Percentiles rank a stretch among this genome's conserved stretches.
These are phyloP conservation scores for Hymenoscyphus occultus DNA, from an alignment of 2,329 filamentous ascomycete species.

Conservation along the genomic window DNA sequence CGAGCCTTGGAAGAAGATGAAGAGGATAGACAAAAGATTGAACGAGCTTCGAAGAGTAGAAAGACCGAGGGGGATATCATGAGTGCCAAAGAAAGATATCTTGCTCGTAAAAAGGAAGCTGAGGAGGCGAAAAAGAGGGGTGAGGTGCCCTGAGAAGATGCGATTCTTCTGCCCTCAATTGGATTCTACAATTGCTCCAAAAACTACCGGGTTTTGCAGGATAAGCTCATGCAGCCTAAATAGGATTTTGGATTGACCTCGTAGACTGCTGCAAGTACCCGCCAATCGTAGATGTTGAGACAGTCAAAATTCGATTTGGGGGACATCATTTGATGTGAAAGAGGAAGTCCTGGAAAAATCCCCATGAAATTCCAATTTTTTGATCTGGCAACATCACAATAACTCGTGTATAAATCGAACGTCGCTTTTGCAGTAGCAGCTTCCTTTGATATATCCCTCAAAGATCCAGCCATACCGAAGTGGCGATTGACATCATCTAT, in stretches of 20 bases:
- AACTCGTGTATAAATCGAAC: background rate
- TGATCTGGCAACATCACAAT: background rate
- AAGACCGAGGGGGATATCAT: slow-evolving; percentile 76
- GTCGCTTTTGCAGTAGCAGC: background rate
- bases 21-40: slow-evolving; percentile 58
- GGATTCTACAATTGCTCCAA: background rate
- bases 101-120: slow-evolving; percentile 72
- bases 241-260: background rate
- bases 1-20: slow-evolving; percentile 67
- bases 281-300: background rate
- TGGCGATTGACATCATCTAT: slow-evolving; percentile 3
- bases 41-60: slow-evolving; percentile 67
- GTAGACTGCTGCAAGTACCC: background rate
- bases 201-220: background rate
- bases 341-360: no score
- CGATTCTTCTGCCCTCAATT: background rate
- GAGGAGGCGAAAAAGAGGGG: slow-evolving; percentile 63
- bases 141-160: slow-evolving; percentile 16
- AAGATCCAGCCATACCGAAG: background rate
- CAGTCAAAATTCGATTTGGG: no score
- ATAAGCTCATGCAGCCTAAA: background rate
- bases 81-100: slow-evolving; percentile 75
- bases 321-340: no score
- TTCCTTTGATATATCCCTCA: background rate
- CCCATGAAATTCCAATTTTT: background rate